Conservation (phyloP, 176 grass and related monocot species). For the Typha latifolia region DNA sequence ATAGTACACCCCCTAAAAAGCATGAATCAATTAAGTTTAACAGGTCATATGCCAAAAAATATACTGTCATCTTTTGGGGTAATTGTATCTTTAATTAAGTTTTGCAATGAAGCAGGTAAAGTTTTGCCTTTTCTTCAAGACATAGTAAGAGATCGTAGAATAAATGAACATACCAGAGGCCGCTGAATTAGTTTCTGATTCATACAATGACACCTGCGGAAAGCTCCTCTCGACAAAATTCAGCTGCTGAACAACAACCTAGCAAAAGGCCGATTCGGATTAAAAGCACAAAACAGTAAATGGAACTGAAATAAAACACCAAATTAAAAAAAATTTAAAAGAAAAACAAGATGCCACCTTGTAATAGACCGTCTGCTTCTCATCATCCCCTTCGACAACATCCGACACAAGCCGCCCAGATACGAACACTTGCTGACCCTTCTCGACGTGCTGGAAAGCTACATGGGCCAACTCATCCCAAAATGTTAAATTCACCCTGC, state of each 20-base stretch:
- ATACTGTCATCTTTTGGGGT: too few species aligned
- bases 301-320: neutral
- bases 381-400: conserved; percentile 50
- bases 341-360: conserved; percentile 46
- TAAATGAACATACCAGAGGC: conserved; percentile 35
- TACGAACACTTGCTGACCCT: conserved; percentile 61
- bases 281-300: conserved; percentile 7
- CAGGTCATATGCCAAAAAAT: too few species aligned
- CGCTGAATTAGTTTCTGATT: conserved; percentile 35
- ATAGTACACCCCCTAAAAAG: too few species aligned
- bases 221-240: conserved; percentile 59
- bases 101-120: too few species aligned
- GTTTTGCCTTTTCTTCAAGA: too few species aligned
- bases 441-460: conserved; percentile 68
- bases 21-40: too few species aligned
- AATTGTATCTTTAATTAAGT: too few species aligned
- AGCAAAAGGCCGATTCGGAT: neutral
- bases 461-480: conserved; percentile 82
- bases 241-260: conserved; percentile 80
- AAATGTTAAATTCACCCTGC: conserved; percentile 75
- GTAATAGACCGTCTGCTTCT: conserved; percentile 55
- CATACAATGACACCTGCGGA: conserved; percentile 49
- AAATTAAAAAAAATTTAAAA: conserved; percentile 6
- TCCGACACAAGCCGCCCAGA: conserved; percentile 81
- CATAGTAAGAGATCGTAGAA: too few species aligned